A percentile compares a stretch with the other conserved stretches of the same genome.
These are phyloP conservation scores for Mucor plumbeus DNA, from an alignment of 371 early-diverging fungal species.

Conservation along the genomic window DNA sequence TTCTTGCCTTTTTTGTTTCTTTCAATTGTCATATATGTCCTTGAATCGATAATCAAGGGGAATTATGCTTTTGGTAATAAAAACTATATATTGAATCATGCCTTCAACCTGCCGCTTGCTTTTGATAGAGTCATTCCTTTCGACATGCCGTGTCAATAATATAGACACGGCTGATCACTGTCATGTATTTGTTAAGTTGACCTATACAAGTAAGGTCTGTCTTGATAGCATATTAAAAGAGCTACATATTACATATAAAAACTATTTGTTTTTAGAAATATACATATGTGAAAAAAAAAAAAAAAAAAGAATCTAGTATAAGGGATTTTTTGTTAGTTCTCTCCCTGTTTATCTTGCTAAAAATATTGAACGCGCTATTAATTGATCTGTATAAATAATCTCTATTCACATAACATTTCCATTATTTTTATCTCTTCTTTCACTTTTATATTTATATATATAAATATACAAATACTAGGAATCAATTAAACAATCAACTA, in stretches of 20 bases:
- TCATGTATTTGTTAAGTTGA: not conserved
- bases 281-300: constrained; percentile 4
- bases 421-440: constrained; percentile 15
- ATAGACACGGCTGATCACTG: not conserved
- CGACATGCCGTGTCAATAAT: constrained; percentile 27
- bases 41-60: constrained; percentile 1
- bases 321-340: not conserved
- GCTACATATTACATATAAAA: not conserved
- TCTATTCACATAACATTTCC: not conserved
- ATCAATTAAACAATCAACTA: not conserved
- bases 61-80: not conserved
- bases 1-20: not conserved
- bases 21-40: not conserved
- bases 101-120: constrained; percentile 22
- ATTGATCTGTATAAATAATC: constrained; percentile 8
- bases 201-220: not conserved
- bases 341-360: not conserved
- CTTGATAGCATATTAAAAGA: not conserved
- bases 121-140: constrained; percentile 20
- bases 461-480: not conserved
- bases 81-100: constrained; percentile 6
- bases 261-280: constrained; percentile 3
- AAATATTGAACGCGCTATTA: not conserved
- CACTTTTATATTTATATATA: constrained; percentile 1
- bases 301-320: not conserved